Evolutionary conservation across 257 asterid genomes (phyloP), one percentile per base, ranked within the genome.

Genomic region (Solanum medicagineum): DNA sequence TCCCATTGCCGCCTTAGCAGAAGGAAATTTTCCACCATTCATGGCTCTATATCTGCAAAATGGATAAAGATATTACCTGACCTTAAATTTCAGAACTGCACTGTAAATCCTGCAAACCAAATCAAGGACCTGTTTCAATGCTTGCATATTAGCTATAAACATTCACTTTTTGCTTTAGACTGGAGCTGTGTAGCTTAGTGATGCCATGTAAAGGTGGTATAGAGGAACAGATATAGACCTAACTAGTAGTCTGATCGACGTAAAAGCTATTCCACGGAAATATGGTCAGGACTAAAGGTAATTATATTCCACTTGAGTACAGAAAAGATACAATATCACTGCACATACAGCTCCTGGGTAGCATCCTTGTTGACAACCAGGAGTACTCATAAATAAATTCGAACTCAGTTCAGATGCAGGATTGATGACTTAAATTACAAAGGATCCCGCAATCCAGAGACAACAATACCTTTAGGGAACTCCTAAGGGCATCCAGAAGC

Each of bases 11-110:
- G 16, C 55, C 10, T 85, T 26, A 84, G 44, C 40, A 69, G 95
- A 55, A 55, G 99, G 98, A 90, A 93, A 95, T 88, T 94, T 94
- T 91, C 99, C 99, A 8, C 86, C 92, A 86, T 93, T 92, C 89
- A 90, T 81, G 87, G 87, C 89, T 92, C 91, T 92, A 88, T 93
- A 94, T 87, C 99, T 93, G 92, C 85, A 89, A 79, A 75, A 57
- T 14, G 36, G 65, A 53, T 54, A 84, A 42, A 84, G 66, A 42
- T 42, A 59, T 60, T 59, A 14, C 59, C n/a, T 62, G 75, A 51
- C 54, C 36, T 53, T 24, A 62, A 29, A n/a, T 12, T 65, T 47
- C 75, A 32, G 44, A 83, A 84, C 36, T 51, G 9, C 77, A 65
- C 19, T 19, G 51, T 40, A 45, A 24, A 55, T 51, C 13, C 45